Evolutionary conservation across 352 stramenopile genomes (phyloP).

Genomic region (Globisporangium camurandrum): DNA sequence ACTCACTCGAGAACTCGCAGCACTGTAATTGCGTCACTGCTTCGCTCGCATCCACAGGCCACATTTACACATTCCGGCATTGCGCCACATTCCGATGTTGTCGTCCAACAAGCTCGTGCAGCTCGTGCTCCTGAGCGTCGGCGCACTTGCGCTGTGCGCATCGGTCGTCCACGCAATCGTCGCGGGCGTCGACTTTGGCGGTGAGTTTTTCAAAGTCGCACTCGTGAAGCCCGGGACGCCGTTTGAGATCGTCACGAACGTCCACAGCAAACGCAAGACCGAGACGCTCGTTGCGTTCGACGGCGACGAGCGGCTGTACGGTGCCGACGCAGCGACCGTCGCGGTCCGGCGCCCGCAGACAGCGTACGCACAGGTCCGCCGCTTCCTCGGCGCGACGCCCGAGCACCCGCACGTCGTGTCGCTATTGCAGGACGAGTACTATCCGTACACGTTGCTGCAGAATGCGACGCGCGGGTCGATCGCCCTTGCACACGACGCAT

Average conservation of each 20-base stretch:
- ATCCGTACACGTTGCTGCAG: conserved; percentile 74
- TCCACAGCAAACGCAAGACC: conserved; percentile 97
- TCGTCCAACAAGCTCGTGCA: conserved; percentile 17
- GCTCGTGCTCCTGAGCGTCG: conserved; percentile 21
- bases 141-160: conserved; percentile 1
- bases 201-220: conserved; percentile 84
- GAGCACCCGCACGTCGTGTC: conserved; percentile 61
- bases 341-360: conserved; percentile 90
- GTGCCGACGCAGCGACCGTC: conserved; percentile 89
- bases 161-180: conserved; percentile 39
- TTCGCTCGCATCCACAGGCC: too few relatives aligned
- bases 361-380: conserved; percentile 84
- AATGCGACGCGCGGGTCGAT: conserved; percentile 75
- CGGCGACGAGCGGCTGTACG: conserved; percentile 91
- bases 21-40: too few relatives aligned
- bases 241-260: conserved; percentile 97
- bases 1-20: too few relatives aligned
- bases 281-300: conserved; percentile 91
- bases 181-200: conserved; percentile 94
- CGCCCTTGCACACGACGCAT: conserved; percentile 47
- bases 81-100: too few relatives aligned
- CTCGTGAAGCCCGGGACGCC: conserved; percentile 91
- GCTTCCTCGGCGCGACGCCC: conserved; percentile 83
- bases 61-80: too few relatives aligned
- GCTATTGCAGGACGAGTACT: conserved; percentile 64